phyloP scores from a whole-genome alignment of 345 rosid genomes.

The Erucastrum elatum region DNA sequence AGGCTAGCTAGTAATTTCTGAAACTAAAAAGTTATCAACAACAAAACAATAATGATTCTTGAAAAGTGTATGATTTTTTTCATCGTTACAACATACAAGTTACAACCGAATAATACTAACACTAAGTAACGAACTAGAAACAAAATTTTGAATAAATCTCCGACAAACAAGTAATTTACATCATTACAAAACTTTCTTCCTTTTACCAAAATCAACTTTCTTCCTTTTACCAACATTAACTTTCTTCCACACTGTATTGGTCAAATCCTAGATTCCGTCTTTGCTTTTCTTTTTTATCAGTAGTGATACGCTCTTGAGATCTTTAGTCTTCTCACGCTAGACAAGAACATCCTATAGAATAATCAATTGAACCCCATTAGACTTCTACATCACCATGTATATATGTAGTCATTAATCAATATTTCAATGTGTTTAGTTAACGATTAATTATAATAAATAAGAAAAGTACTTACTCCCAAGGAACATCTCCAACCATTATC shows the following conservation, averaged over 20 bases:
- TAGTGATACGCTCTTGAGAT: slow-evolving; percentile 44
- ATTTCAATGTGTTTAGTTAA: not conserved
- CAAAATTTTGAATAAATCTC: slow-evolving; percentile 22
- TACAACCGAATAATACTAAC: slow-evolving; percentile 31
- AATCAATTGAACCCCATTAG: slow-evolving; percentile 7
- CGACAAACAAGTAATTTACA: slow-evolving; percentile 37
- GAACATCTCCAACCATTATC: slow-evolving; percentile 48
- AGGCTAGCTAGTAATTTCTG: not conserved
- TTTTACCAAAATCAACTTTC: not conserved
- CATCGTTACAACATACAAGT: slow-evolving; percentile 6
- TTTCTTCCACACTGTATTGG: slow-evolving; percentile 26
- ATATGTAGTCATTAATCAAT: not conserved
- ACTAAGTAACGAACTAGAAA: slow-evolving; percentile 22
- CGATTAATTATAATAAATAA: not conserved
- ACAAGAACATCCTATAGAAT: slow-evolving; percentile 39
- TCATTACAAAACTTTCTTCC: slow-evolving; percentile 30
- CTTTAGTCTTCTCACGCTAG: slow-evolving; percentile 46
- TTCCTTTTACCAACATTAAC: not conserved
- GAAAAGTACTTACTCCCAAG: slow-evolving; percentile 40
- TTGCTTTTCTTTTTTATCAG: slow-evolving; percentile 6
- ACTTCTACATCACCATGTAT: slow-evolving; percentile 2
- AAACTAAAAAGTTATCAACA: not conserved
- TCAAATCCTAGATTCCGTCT: slow-evolving; percentile 12
- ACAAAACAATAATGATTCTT: not conserved
- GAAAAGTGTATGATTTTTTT: not conserved